A percentile compares a stretch with the other conserved stretches of the same genome.
Evolutionary conservation across 495 filamentous ascomycete species (phyloP).

Genomic region (Neurospora intermedia): DNA sequence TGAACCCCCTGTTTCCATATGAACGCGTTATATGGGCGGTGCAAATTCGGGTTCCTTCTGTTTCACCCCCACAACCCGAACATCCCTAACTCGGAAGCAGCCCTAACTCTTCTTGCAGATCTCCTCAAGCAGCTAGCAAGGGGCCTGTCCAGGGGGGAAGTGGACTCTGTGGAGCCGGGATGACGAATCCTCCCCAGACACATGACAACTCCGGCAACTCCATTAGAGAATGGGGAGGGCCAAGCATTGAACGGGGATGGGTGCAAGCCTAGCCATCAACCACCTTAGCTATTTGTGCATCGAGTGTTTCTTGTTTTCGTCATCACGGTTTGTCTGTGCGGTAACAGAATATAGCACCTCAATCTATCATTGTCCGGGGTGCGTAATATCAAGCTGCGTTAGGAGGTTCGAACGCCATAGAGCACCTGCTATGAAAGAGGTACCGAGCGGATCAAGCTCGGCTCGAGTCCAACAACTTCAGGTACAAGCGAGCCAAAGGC

Average conservation of each 20-base stretch:
- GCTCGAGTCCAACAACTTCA: neutral
- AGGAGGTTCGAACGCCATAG: neutral
- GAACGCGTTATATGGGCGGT: neutral
- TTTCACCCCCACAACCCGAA: neutral
- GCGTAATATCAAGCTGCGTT: neutral
- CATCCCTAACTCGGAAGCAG: neutral
- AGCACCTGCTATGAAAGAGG: neutral
- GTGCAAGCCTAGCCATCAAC: neutral
- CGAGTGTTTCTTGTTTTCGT: neutral
- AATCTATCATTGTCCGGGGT: neutral
- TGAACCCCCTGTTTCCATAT: neutral
- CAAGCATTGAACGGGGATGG: neutral
- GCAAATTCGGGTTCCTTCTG: neutral
- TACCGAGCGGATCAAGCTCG: neutral
- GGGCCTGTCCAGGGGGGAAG: neutral
- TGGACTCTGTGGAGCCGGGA: neutral
- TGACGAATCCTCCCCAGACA: neutral
- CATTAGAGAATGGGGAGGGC: neutral
- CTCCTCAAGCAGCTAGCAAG: neutral
- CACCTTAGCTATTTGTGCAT: neutral
- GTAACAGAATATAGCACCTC: neutral
- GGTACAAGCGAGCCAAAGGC: neutral
- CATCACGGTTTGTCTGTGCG: neutral
- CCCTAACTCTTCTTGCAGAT: neutral
- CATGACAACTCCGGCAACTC: neutral